Evolutionary conservation across 257 asterid genomes (phyloP).

Genomic region (Knoxia roxburghii): DNA sequence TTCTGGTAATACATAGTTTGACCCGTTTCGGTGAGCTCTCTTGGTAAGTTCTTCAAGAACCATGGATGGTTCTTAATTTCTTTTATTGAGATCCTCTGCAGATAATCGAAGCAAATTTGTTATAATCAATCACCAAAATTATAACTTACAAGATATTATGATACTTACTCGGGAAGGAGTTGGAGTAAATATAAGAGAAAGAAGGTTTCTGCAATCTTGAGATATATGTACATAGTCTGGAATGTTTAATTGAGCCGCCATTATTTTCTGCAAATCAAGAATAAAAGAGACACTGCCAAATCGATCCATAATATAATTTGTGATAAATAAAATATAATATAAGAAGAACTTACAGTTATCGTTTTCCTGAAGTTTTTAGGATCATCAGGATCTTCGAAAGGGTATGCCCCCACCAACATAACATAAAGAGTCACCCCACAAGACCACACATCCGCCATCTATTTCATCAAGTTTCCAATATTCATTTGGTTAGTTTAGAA

Average conservation of each 20-base stretch:
- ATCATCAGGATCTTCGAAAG: constrained; percentile 44
- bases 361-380: constrained; percentile 46
- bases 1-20: constrained; percentile 50
- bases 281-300: not conserved
- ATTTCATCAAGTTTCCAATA: not conserved
- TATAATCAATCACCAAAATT: no score
- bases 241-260: constrained; percentile 43
- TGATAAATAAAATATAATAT: not conserved
- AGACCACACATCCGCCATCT: constrained; percentile 54
- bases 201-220: constrained; percentile 49
- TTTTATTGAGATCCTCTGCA: constrained; percentile 57
- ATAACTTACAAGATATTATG: no score
- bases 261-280: constrained; percentile 33
- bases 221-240: constrained; percentile 52
- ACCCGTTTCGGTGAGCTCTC: constrained; percentile 25
- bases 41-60: constrained; percentile 51
- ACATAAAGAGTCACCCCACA: constrained; percentile 50
- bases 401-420: constrained; percentile 49
- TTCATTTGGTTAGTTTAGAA: not conserved
- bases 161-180: constrained; percentile 34
- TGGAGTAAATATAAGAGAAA: constrained; percentile 42
- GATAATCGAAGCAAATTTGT: not conserved
- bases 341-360: constrained; percentile 14
- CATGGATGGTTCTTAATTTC: constrained; percentile 71
- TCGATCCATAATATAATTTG: no score